phyloP scores from a whole-genome alignment of 2,329 filamentous ascomycete genomes.

The Trichoderma guizhouense region DNA sequence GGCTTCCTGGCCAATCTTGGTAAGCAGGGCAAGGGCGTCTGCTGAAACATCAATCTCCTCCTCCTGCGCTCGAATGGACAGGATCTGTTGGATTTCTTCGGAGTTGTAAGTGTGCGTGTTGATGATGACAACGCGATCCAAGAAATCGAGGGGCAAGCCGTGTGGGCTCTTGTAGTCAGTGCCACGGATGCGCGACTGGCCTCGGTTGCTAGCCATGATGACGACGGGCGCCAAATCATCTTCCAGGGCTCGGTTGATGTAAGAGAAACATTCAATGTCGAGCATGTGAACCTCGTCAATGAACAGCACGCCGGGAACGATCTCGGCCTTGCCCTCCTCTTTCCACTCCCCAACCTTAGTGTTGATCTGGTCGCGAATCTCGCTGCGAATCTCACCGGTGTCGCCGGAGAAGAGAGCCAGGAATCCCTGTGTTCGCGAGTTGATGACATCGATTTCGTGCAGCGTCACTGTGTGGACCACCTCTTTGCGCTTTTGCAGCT shows the following conservation, averaged over 20 bases:
- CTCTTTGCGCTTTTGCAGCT: conserved; percentile 95
- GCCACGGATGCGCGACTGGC: conserved; percentile 84
- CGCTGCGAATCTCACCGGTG: conserved; percentile 94
- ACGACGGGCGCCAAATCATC: conserved; percentile 93
- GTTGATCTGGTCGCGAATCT: conserved; percentile 98
- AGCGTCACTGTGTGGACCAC: conserved; percentile 95
- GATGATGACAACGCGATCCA: conserved; percentile 94
- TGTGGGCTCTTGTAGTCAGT: conserved; percentile 93
- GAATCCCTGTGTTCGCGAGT: conserved; percentile 97
- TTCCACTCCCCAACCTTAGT: conserved; percentile 99
- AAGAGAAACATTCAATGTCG: conserved; percentile 98
- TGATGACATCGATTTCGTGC: conserved; percentile 99
- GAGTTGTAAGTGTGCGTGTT: conserved; percentile 80
- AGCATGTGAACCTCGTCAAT: conserved; percentile 99
- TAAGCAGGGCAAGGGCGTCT: conserved; percentile 86
- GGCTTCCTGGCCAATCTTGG: conserved; percentile 91
- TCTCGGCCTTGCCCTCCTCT: conserved; percentile 97
- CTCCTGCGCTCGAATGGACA: conserved; percentile 88
- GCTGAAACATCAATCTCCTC: conserved; percentile 91
- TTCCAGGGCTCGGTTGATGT: conserved; percentile 95
- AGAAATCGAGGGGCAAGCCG: conserved; percentile 89
- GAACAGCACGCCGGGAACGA: conserved; percentile 94
- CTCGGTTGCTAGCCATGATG: conserved; percentile 98
- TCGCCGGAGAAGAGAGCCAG: conserved; percentile 95
- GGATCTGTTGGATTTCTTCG: conserved; percentile 88